phyloP scores from a whole-genome alignment of 73 alveolate species.

The Breviolum minutum region DNA sequence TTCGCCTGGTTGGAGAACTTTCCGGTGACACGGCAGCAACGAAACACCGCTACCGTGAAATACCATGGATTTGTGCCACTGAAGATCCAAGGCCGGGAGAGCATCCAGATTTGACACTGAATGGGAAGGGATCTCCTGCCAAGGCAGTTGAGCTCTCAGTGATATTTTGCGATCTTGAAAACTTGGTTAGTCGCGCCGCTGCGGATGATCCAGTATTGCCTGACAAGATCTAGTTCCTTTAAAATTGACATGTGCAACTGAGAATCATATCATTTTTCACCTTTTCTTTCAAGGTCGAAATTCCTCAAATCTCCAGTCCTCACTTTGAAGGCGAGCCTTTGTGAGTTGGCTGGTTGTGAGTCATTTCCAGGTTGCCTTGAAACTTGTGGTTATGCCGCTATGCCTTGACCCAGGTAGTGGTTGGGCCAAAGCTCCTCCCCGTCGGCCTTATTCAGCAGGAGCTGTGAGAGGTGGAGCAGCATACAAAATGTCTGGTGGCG shows the following conservation, averaged over 20 bases:
- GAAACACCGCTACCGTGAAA: neutral
- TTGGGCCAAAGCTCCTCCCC: conserved; percentile 51
- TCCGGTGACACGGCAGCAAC: neutral
- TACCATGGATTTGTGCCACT: too few species aligned
- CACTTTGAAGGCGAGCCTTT: conserved; percentile 4
- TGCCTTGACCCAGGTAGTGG: conserved; percentile 25
- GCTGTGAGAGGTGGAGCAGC: conserved; percentile 22
- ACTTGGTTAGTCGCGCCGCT: too few species aligned
- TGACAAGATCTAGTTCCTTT: too few species aligned
- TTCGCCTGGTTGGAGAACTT: conserved; percentile 24
- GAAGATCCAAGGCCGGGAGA: neutral
- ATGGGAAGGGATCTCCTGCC: conserved; percentile 5
- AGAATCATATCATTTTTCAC: too few species aligned
- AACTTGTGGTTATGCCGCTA: neutral
- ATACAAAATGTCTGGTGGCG: too few species aligned
- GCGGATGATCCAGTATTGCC: too few species aligned
- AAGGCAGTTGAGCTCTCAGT: neutral
- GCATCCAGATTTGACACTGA: conserved; percentile 14
- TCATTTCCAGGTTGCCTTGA: neutral
- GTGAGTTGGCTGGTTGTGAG: neutral
- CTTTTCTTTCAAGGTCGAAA: too few species aligned
- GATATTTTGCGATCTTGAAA: too few species aligned
- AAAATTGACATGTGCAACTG: too few species aligned
- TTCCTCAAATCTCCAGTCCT: neutral
- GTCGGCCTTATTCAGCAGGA: conserved; percentile 67